These are phyloP conservation scores for Ophiostoma himal-ulmi DNA, from an alignment of 2,329 filamentous ascomycete genomes.

Conservation along the genomic window DNA sequence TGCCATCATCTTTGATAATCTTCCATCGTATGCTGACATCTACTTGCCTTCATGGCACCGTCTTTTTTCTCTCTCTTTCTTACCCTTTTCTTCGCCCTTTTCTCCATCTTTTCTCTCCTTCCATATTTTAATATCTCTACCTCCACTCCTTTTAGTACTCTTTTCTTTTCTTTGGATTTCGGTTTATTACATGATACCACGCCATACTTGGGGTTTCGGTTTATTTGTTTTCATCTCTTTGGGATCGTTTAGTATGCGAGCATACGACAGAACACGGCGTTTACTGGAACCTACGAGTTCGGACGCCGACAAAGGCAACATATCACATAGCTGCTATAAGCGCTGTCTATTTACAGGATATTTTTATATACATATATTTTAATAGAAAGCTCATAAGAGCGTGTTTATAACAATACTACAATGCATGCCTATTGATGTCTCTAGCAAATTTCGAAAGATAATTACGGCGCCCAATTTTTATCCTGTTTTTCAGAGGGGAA, in stretches of 20 bases:
- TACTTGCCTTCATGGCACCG: background rate
- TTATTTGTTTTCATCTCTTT: background rate
- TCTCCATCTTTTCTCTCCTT: background rate
- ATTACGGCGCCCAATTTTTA: background rate
- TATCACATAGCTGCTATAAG: background rate
- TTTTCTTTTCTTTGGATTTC: background rate
- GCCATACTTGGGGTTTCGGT: slow-evolving; percentile 10
- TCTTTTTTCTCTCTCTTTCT: background rate
- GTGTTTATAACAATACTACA: background rate
- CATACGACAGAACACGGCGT: slow-evolving; percentile 7
- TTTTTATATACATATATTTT: background rate
- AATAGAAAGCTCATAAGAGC: slow-evolving; percentile 3
- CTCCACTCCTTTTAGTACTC: background rate
- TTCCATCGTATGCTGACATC: background rate
- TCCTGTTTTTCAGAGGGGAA: background rate
- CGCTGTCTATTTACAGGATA: background rate
- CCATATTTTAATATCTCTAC: background rate
- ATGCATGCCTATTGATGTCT: background rate
- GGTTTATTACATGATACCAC: slow-evolving; percentile 4
- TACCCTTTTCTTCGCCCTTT: background rate
- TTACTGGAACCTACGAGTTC: background rate
- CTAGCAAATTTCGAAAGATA: background rate
- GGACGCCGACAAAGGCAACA: background rate
- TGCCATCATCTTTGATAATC: background rate
- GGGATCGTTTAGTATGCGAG: background rate